Evolutionary conservation across 1,139 yeast species (phyloP), one percentile per base, ranked within the genome.

Genomic region (Geotrichum reessii): DNA sequence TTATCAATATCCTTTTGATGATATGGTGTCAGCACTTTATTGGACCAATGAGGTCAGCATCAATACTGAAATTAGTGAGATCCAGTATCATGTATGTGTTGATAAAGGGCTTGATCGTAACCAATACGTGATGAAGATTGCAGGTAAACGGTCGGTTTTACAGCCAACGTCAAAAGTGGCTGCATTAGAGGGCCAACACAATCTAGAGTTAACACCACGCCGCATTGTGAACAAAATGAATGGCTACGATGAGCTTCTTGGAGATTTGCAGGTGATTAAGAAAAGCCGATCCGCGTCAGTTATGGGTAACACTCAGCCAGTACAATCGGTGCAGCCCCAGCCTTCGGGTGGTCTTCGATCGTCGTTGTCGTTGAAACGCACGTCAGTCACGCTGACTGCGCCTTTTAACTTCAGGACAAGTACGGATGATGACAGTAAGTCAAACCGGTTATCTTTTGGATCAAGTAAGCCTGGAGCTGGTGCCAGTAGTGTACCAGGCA

Each of bases 1-100:
- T 6, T 73, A 63, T 62, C 70, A 69, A 64, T 70, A 69, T 56
- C 76, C 76, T 1, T 73, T 66, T 59, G 71, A 73, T 53, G 73
- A 72, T 12, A 62, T 71, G 59, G 63, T 70, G 2, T 69, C 74
- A 3, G 64, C 65, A 3, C 62, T 66, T 21, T 69, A 69, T 54
- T 73, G 74, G 74, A 62, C 65, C 19, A 62, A 61, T 3, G 61
- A 59, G 3, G 63, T 64, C 12, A 59, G 63, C 12, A 49, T 61
- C 9, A 66, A 67, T 28, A 66, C 66, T 11, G 57, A 60, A 44
- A 63, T 68, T 8, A 64, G 64, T 8, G 67, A 67, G 9, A 62
- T 74, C 8, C 64, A 74, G 42, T 69, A 67, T 24, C 64, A 63
- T 46, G 68, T 74, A 24, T 75, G 78, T 60, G 62, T 65, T 49